Base-by-base conservation (phyloP, 441 rosid genomes). In the Aleurites moluccanus region DNA sequence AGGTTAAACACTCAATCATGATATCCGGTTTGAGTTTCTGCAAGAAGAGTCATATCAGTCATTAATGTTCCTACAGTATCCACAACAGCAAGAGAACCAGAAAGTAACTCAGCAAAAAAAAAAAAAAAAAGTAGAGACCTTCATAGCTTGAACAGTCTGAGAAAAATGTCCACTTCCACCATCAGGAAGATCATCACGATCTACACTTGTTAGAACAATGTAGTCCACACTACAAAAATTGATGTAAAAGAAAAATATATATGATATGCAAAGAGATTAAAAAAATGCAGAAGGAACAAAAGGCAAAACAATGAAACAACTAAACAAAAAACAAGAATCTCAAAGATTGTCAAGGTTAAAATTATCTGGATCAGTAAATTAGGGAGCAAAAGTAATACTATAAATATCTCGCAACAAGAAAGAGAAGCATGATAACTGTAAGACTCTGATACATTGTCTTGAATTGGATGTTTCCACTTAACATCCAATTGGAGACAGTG, bases 161-260 rank as follows among this genome's bases (percentile, higher is more conserved):
- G 94, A 93, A 93, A 93, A 96, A 87, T 96, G 99, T 63, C 91
- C 94, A 80, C 99, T 96, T 77, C 99, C 98, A n/a, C 99, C 98
- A 85, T 96, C 98, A 74, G 96, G 97, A 64, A 96, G 73, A 88
- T 96, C 99, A 63, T 96, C 97, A 76, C 99, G 97, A 80, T 96
- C 99, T 25, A 96, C 99, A 67, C 99, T 96, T 11, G 99, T 96
- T 16, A 96, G 76, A 74, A 96, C 99, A 76, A 96, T 93, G 76
- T 93, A 96, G 74, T 96, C 99, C 85, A 96, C 99, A 79, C 97
- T 95, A 73, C 80, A 81, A 70, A 75, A 79, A 66, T 11, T 6
- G 20, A 49, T 33, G n/a, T 15, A 28, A 61, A 15, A 13, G 27
- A 23, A 44, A 10, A 21, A 45, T 25, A 25, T 2, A 42, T 10